Evolutionary conservation across 345 rosid genomes (phyloP), one percentile per base, ranked within the genome.

Genomic region (Syzygium oleosum): DNA sequence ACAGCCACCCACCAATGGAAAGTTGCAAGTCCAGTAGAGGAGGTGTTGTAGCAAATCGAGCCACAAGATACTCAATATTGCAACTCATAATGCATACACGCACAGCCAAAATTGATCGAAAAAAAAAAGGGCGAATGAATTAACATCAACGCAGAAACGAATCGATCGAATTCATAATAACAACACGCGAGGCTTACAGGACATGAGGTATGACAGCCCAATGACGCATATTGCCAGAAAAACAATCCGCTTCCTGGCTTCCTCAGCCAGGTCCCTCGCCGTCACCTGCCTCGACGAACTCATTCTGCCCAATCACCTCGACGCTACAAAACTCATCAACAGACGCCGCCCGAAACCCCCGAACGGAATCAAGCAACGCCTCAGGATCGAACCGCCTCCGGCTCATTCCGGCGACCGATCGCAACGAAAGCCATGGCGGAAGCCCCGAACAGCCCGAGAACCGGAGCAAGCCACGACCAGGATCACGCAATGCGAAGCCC

Each of bases 131-230:
- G 80, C n/a, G n/a, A 73, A 73, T 38, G 31, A 46, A 51, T 52
- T 21, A 38, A 85, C 61, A 56, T 7, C 43, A 46, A 59, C 79
- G 38, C 38, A 52, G 22, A 77, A 46, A 23, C 22, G 38, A 86
- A 56, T 51, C 52, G 34, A 22, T 78, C n/a, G 29, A 86, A 19
- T 25, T 51, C 84, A 53, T 52, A 54, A 43, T 38, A 31, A 46
- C 55, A 54, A 52, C 22, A 41, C 38, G 54, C 85, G 8, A 79
- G 65, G 93, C 96, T 95, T 91, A 98, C 99, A 87, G 4, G 98
- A 97, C 97, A 98, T 92, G 88, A 98, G 90, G 89, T 97, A 97
- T 5, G 99, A 98, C 80, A 98, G 94, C 88, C 99, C 99, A 61
- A 96, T 91, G 85, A 97, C 97, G 91, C 98, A 98, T 86, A 98